Percentiles rank a stretch among this genome's conserved stretches.
phyloP scores from a whole-genome alignment of 805 yeast species.

The Suhomyces canberraensis region DNA sequence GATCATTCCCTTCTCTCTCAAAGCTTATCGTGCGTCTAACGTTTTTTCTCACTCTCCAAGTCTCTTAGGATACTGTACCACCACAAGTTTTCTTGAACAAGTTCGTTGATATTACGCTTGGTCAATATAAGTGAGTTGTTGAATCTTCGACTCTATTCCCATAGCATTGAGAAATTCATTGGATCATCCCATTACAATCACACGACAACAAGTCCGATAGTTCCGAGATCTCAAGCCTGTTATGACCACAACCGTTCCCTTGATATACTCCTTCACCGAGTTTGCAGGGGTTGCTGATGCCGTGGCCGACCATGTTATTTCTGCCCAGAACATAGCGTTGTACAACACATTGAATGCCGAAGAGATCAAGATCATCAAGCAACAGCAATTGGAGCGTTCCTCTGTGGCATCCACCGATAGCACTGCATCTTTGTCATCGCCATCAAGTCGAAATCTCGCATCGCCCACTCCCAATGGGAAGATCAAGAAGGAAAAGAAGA shows the following conservation, averaged over 20 bases:
- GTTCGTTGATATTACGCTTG: too few species aligned
- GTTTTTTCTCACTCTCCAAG: not conserved
- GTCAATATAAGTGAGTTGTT: too few species aligned
- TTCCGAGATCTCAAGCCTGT: not conserved
- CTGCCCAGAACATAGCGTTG: slow-evolving; percentile 77
- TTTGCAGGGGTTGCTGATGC: slow-evolving; percentile 92
- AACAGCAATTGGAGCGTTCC: slow-evolving; percentile 15
- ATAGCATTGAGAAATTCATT: too few species aligned
- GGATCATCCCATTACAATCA: too few species aligned
- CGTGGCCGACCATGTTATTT: slow-evolving; percentile 89
- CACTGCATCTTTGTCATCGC: slow-evolving; percentile 7
- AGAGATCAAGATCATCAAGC: slow-evolving; percentile 31
- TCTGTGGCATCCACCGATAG: slow-evolving; percentile 17
- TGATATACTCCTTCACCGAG: slow-evolving; percentile 88
- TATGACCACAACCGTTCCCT: slow-evolving; percentile 93
- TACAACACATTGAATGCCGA: slow-evolving; percentile 39
- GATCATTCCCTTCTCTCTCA: too few species aligned
- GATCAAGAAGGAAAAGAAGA: slow-evolving; percentile 35
- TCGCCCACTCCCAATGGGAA: slow-evolving; percentile 14
- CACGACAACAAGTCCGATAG: too few species aligned
- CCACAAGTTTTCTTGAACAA: not conserved
- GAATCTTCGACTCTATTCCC: too few species aligned
- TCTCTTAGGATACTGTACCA: too few species aligned
- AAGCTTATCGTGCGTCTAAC: slow-evolving; percentile 1
- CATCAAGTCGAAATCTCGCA: not conserved